Percentiles rank a stretch among this genome's conserved stretches.
Conservation (phyloP, 2,329 filamentous ascomycete genomes). For the Epichloe uncinata region DNA sequence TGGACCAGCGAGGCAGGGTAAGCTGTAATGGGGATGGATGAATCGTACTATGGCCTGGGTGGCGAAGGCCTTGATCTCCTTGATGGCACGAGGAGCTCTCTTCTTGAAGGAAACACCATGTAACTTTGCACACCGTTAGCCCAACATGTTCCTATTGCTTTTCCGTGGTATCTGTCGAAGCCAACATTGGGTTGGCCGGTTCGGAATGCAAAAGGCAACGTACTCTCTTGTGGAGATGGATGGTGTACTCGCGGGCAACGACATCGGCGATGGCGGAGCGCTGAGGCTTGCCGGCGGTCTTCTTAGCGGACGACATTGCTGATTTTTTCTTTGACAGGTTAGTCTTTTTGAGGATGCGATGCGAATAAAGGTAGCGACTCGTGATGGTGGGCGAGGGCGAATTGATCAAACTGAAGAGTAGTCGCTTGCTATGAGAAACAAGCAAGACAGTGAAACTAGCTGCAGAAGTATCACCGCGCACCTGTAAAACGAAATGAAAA, state of each 20-base stretch:
- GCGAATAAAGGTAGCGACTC: conserved; percentile 1
- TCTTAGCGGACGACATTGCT: conserved; percentile 31
- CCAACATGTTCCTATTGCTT: neutral
- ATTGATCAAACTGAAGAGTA: neutral
- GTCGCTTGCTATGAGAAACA: neutral
- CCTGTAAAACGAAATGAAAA: neutral
- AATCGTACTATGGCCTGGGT: conserved; percentile 83
- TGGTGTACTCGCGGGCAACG: conserved; percentile 99
- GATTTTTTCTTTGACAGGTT: conserved; percentile 10
- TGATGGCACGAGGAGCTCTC: conserved; percentile 94
- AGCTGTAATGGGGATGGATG: neutral
- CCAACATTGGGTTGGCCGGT: neutral
- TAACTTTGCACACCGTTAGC: conserved; percentile 45
- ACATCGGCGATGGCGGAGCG: conserved; percentile 98
- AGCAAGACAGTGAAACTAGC: neutral
- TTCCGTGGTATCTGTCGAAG: conserved; percentile 3
- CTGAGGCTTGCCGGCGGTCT: conserved; percentile 30
- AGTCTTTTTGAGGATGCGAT: conserved; percentile 10
- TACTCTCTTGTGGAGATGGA: conserved; percentile 95
- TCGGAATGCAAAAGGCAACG: conserved; percentile 12
- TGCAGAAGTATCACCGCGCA: neutral
- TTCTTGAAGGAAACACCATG: conserved; percentile 99
- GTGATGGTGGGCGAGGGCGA: neutral
- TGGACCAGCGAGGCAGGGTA: neutral
- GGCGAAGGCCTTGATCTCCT: conserved; percentile 97